A percentile compares a stretch with the other conserved stretches of the same genome.
Evolutionary conservation across 2,329 filamentous ascomycete genomes (phyloP).

Genomic region (Xenoacremonium recifei): DNA sequence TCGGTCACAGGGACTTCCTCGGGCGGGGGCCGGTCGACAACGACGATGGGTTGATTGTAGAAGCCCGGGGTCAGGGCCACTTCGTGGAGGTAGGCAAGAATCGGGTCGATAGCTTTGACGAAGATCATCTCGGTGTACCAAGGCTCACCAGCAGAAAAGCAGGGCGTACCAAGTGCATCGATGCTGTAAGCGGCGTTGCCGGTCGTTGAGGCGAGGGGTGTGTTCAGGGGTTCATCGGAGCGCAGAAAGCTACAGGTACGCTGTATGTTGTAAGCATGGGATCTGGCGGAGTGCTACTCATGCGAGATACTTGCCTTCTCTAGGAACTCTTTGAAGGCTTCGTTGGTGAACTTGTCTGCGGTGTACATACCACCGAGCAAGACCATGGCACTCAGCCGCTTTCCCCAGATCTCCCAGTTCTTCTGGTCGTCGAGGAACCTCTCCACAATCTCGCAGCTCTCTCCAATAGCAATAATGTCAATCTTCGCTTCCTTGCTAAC

Average conservation of each 20-base stretch:
- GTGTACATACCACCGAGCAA: conserved; percentile 48
- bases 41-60: conserved; percentile 37
- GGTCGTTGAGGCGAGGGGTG: conserved; percentile 50
- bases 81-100: conserved; percentile 62
- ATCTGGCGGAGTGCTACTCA: not conserved
- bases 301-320: conserved; percentile 40
- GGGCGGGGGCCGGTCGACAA: conserved; percentile 21
- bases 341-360: conserved; percentile 38
- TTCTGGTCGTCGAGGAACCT: conserved; percentile 56
- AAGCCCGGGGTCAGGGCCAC: conserved; percentile 43
- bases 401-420: conserved; percentile 47
- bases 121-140: conserved; percentile 62
- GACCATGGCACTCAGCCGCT: conserved; percentile 46
- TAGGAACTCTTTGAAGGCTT: conserved; percentile 49
- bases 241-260: conserved; percentile 61
- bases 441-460: conserved; percentile 59
- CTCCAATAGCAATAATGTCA: conserved; percentile 70
- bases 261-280: conserved; percentile 30
- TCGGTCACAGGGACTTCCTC: conserved; percentile 24
- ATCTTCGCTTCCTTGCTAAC: conserved; percentile 52
- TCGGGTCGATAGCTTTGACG: conserved; percentile 48
- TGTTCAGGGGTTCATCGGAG: conserved; percentile 50
- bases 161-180: conserved; percentile 58
- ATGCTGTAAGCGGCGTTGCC: conserved; percentile 44
- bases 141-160: conserved; percentile 65